Conservation (phyloP, 1,284 basidiomycete species). For the Trichosporon sp. region DNA sequence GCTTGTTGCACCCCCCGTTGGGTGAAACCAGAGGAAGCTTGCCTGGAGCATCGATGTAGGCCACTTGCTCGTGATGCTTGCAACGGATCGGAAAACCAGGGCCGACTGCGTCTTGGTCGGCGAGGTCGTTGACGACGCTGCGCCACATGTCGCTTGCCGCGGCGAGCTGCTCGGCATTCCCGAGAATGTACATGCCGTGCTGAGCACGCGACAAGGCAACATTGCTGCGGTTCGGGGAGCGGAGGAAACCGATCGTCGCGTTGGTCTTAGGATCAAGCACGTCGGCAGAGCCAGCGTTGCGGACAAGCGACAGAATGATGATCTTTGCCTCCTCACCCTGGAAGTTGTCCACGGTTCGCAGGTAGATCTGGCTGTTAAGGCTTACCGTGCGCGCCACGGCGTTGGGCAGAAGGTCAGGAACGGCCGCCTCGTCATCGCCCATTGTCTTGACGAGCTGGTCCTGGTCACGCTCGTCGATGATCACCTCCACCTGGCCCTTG, state of each 20-base stretch:
- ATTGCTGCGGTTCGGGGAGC: constrained; percentile 44
- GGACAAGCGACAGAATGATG: constrained; percentile 65
- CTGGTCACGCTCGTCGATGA: constrained; percentile 66
- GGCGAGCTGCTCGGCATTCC: constrained; percentile 54
- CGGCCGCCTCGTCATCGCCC: background rate
- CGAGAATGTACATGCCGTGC: constrained; percentile 66
- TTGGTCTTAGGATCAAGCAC: background rate
- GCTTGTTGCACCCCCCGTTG: constrained; percentile 62
- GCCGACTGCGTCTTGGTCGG: constrained; percentile 54
- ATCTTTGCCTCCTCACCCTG: constrained; percentile 58
- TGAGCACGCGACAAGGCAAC: constrained; percentile 70
- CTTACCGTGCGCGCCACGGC: constrained; percentile 49
- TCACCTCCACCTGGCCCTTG: constrained; percentile 55
- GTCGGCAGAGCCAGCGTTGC: constrained; percentile 42
- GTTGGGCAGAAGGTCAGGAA: constrained; percentile 42
- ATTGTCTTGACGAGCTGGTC: constrained; percentile 50
- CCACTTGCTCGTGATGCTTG: constrained; percentile 54
- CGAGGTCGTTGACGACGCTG: constrained; percentile 58
- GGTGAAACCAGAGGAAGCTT: constrained; percentile 57
- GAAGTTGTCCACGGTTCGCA: constrained; percentile 71
- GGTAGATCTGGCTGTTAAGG: constrained; percentile 53
- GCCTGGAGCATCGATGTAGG: constrained; percentile 56
- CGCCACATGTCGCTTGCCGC: constrained; percentile 56
- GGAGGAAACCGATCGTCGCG: constrained; percentile 63
- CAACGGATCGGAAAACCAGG: constrained; percentile 59